Percentiles rank a stretch among this genome's conserved stretches.
phyloP scores from a whole-genome alignment of 768 basidiomycete species.

The Rhodotorula graminis region DNA sequence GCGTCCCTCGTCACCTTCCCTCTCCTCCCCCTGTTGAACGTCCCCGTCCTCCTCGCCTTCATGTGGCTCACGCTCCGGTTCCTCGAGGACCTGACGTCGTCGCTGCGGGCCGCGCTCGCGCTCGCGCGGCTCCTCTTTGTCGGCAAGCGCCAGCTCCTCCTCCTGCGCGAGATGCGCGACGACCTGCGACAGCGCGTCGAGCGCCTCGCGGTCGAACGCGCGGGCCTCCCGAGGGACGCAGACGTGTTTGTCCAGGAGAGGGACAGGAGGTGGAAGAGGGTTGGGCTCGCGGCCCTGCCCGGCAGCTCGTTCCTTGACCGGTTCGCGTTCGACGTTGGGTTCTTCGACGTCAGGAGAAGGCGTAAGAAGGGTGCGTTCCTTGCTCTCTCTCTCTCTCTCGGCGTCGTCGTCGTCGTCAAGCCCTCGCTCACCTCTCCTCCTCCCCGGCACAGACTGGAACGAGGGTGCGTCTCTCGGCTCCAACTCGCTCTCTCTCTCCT shows the following conservation, averaged over 20 bases:
- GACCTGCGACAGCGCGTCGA: conserved; percentile 49
- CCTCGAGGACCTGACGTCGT: conserved; percentile 76
- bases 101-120: conserved; percentile 67
- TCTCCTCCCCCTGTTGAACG: conserved; percentile 55
- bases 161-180: conserved; percentile 56
- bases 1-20: conserved; percentile 61
- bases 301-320: conserved; percentile 7
- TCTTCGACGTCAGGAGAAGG: conserved; percentile 27
- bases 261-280: conserved; percentile 18
- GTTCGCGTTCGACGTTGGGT: conserved; percentile 10
- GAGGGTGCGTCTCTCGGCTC: conserved; percentile 5
- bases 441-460: conserved; percentile 31
- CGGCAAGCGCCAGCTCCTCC: conserved; percentile 57
- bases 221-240: conserved; percentile 32
- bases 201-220: conserved; percentile 27
- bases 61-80: conserved; percentile 91
- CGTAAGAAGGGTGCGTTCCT: conserved; percentile 39
- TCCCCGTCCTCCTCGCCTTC: conserved; percentile 60
- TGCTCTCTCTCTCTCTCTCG: no score
- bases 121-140: conserved; percentile 62
- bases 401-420: not conserved
- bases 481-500: not conserved
- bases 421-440: no score
- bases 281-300: conserved; percentile 16
- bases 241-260: conserved; percentile 19